A percentile compares a stretch with the other conserved stretches of the same genome.
phyloP scores from a whole-genome alignment of 75 land plant genomes.

The Cunninghamia lanceolata region DNA sequence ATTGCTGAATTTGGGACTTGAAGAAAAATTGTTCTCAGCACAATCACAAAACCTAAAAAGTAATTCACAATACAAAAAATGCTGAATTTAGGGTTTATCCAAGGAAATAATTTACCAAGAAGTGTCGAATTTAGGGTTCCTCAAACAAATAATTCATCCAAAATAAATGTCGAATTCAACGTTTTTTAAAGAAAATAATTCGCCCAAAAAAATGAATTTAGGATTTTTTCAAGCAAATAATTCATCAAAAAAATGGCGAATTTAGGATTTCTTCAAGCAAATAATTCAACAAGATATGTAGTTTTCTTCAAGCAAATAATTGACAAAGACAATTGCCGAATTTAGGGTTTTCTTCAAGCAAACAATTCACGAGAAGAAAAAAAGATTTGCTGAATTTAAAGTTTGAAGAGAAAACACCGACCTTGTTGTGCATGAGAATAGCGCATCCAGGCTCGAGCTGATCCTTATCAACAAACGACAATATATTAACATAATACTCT shows the following conservation, averaged over 20 bases:
- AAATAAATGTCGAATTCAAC: neutral
- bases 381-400: neutral
- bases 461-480: constrained; percentile 91
- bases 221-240: neutral
- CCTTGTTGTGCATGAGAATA: constrained; percentile 94
- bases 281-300: neutral
- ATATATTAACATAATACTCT: constrained; percentile 80
- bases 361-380: neutral
- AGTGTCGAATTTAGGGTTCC: neutral
- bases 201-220: neutral
- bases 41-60: neutral
- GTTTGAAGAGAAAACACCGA: constrained; percentile 9
- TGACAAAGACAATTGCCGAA: neutral
- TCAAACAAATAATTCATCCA: neutral
- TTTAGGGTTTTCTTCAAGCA: neutral
- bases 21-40: neutral
- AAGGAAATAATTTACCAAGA: neutral
- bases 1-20: no score
- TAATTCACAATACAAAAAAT: neutral
- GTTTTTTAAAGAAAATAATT: neutral
- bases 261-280: neutral
- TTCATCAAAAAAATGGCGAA: neutral
- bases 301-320: neutral
- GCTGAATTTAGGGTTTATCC: neutral
- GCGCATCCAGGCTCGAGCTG: constrained; percentile 94